Conservation (phyloP, 2,329 filamentous ascomycete genomes). For the Phaeosphaeria sp. region DNA sequence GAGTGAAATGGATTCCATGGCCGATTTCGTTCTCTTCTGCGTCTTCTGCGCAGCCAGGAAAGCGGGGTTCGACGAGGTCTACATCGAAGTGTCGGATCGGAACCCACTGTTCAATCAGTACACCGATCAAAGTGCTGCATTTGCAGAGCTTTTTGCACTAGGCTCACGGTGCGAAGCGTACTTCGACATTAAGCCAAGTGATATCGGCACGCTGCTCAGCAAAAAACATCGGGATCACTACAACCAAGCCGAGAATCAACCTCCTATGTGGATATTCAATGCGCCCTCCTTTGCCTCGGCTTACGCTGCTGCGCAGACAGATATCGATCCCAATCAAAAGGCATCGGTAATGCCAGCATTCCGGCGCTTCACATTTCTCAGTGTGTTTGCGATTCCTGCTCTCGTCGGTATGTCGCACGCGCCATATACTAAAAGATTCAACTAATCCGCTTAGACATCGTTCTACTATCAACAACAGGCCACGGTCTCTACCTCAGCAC, state of each 20-base stretch:
- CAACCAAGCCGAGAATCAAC: constrained; percentile 51
- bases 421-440: not conserved
- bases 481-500: constrained; percentile 68
- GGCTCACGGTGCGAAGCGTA: constrained; percentile 70
- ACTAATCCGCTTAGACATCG: constrained; percentile 55
- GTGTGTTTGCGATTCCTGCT: constrained; percentile 68
- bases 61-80: constrained; percentile 67
- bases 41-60: constrained; percentile 65
- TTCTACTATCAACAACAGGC: constrained; percentile 65
- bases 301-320: constrained; percentile 61
- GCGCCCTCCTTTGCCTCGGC: constrained; percentile 58
- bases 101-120: constrained; percentile 68
- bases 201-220: constrained; percentile 44
- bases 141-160: constrained; percentile 68
- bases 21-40: constrained; percentile 64
- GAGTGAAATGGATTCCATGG: constrained; percentile 36
- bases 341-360: constrained; percentile 54
- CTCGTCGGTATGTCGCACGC: constrained; percentile 52
- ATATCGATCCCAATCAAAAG: constrained; percentile 58
- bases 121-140: constrained; percentile 68
- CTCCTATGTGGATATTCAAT: constrained; percentile 59
- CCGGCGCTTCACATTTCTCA: constrained; percentile 63
- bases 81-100: constrained; percentile 67
- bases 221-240: constrained; percentile 53
- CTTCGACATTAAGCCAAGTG: constrained; percentile 60